phyloP scores from a whole-genome alignment of 768 basidiomycete species.

The Boletales sp. region DNA sequence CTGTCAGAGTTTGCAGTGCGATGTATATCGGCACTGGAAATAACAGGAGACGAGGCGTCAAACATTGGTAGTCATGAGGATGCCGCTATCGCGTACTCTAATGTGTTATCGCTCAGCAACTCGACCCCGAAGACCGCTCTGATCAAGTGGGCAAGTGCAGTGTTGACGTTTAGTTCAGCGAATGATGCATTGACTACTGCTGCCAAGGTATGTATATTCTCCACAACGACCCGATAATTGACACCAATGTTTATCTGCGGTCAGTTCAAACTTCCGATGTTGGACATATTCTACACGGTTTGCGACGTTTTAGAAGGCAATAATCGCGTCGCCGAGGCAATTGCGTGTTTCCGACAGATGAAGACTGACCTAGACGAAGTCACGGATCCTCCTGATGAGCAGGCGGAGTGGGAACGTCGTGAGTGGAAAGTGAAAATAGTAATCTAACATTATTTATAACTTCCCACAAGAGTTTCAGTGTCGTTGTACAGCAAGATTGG shows the following conservation, averaged over 20 bases:
- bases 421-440: neutral
- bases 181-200: neutral
- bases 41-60: too few relatives aligned
- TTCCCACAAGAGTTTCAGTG: slow-evolving; percentile 2
- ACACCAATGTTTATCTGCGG: too few relatives aligned
- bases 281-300: neutral
- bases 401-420: slow-evolving; percentile 4
- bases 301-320: neutral
- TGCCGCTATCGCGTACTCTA: too few relatives aligned
- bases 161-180: too few relatives aligned
- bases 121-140: too few relatives aligned
- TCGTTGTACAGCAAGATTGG: neutral
- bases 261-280: neutral
- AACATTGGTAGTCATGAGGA: too few relatives aligned
- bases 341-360: slow-evolving; percentile 1
- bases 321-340: neutral
- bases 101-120: too few relatives aligned
- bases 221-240: neutral
- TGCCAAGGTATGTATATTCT: neutral
- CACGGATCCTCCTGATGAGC: neutral
- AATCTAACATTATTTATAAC: too few relatives aligned
- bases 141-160: too few relatives aligned
- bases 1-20: too few relatives aligned
- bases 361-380: neutral
- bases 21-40: too few relatives aligned